Evolutionary conservation across 2,329 filamentous ascomycete genomes (phyloP).

Genomic region (Aspergillus jensenii): DNA sequence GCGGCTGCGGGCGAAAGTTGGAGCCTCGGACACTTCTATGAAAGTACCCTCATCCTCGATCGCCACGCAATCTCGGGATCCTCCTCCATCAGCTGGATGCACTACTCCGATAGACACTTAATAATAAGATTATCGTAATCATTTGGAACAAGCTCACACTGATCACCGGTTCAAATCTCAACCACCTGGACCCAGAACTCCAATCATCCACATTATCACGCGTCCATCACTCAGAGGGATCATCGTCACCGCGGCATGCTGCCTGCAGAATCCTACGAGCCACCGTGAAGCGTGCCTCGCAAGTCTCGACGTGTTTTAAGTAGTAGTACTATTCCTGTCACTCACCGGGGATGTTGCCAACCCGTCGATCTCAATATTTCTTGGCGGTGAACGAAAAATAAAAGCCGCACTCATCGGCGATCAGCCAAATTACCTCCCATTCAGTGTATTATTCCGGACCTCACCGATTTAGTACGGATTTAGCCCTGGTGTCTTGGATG

Average conservation of each 20-base stretch:
- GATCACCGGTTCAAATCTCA: not conserved
- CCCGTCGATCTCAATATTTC: not conserved
- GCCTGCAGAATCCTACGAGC: not conserved
- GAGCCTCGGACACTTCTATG: not conserved
- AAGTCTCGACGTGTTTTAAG: no score
- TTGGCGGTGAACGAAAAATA: not conserved
- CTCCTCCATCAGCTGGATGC: not conserved
- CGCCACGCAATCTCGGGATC: not conserved
- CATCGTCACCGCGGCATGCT: not conserved
- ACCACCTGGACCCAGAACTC: not conserved
- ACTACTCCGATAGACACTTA: not conserved
- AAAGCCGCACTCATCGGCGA: not conserved
- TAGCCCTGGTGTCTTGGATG: not conserved
- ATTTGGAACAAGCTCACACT: slow-evolving; percentile 5
- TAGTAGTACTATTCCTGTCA: no score
- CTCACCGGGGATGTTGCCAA: not conserved
- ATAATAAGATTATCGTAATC: slow-evolving; percentile 1
- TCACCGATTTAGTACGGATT: not conserved
- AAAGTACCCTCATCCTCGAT: not conserved
- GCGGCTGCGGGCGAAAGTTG: not conserved
- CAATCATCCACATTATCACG: not conserved
- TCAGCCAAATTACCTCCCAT: not conserved
- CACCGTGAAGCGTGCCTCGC: no score
- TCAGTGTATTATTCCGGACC: not conserved
- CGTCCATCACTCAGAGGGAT: not conserved